Evolutionary conservation across 75 land plant genomes (phyloP).

Genomic region (Adiantum capillusveneris): DNA sequence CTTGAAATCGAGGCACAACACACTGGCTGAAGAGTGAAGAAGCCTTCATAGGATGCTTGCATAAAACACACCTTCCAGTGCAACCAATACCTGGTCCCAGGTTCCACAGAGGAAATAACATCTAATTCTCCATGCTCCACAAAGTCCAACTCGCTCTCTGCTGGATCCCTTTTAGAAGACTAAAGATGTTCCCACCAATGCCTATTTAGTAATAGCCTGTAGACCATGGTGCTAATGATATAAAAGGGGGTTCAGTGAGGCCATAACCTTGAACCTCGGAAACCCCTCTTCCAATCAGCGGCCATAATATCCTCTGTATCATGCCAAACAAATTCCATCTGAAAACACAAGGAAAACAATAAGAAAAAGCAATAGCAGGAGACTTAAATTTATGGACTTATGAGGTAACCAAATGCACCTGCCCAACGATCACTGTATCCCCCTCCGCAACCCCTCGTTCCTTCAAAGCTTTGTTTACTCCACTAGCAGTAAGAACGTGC

Average conservation of each 20-base stretch:
- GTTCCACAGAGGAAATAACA: no score
- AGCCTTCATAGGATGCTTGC: no score
- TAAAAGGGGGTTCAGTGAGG: slow-evolving; percentile 29
- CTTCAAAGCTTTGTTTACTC: slow-evolving; percentile 61
- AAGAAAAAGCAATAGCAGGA: background rate
- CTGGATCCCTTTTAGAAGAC: no score
- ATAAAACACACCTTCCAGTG: no score
- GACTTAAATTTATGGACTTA: background rate
- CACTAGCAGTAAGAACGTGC: slow-evolving; percentile 81
- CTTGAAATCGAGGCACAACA: no score
- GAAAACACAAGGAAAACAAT: background rate
- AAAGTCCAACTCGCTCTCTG: no score
- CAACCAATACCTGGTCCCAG: no score
- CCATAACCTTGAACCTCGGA: slow-evolving; percentile 52
- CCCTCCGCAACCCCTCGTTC: slow-evolving; percentile 86
- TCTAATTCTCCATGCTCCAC: no score
- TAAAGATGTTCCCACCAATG: no score
- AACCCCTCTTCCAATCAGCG: slow-evolving; percentile 34
- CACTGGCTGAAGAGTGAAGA: no score
- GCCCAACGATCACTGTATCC: slow-evolving; percentile 83
- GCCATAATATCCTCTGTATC: slow-evolving; percentile 35
- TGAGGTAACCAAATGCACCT: slow-evolving; percentile 35
- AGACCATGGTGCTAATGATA: no score
- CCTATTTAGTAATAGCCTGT: no score
- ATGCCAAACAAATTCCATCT: slow-evolving; percentile 89